Evolutionary conservation across 2,329 filamentous ascomycete genomes (phyloP).

Genomic region (Xylariaceae sp.): DNA sequence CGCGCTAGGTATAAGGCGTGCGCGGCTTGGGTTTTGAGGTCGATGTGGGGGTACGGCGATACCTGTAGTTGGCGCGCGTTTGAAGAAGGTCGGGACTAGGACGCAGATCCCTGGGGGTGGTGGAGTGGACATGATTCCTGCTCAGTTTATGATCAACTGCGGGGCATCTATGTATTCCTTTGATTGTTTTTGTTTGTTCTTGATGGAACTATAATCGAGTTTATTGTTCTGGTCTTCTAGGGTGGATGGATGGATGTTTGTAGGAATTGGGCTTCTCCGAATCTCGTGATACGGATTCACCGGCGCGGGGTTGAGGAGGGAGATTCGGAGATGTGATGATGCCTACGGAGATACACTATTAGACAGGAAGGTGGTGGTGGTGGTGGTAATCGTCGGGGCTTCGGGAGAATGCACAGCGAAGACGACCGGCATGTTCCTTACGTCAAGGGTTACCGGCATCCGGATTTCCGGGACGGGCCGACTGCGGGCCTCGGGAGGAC

Average conservation of each 20-base stretch:
- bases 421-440: background rate
- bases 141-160: background rate
- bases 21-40: constrained; percentile 50
- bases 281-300: background rate
- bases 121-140: constrained; percentile 18
- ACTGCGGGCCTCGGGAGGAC: too few species aligned
- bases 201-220: background rate
- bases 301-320: constrained; percentile 19
- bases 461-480: too few species aligned
- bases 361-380: constrained; percentile 4
- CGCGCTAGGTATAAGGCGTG: constrained; percentile 56
- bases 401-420: constrained; percentile 22
- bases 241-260: background rate
- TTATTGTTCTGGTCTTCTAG: background rate
- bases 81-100: constrained; percentile 59
- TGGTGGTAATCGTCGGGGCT: constrained; percentile 10
- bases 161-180: background rate
- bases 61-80: constrained; percentile 36
- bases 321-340: constrained; percentile 9
- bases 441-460: background rate
- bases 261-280: background rate
- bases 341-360: constrained; percentile 1
- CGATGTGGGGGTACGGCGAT: constrained; percentile 44
- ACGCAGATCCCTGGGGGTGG: constrained; percentile 49
- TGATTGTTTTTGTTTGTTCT: background rate